phyloP scores from a whole-genome alignment of 345 rosid genomes.

The Syzygium aromaticum region DNA sequence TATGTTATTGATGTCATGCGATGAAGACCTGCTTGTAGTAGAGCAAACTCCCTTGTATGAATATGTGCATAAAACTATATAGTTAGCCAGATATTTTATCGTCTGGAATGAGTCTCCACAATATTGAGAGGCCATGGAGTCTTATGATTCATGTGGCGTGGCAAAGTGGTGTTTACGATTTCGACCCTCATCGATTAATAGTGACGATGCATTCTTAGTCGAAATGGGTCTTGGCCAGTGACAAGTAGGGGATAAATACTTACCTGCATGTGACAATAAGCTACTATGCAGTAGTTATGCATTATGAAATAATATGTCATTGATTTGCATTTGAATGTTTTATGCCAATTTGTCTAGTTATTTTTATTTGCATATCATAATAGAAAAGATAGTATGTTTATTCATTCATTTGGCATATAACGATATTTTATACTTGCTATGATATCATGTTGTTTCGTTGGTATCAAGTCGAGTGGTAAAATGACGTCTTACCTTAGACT shows the following conservation, averaged over 20 bases:
- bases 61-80: too few species aligned
- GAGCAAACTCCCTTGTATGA: too few species aligned
- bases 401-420: not conserved
- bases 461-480: accelerated
- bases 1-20: too few species aligned
- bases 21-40: too few species aligned
- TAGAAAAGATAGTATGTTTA: not conserved
- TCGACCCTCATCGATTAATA: not conserved
- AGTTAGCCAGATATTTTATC: too few species aligned
- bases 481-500: not conserved
- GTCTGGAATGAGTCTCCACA: too few species aligned
- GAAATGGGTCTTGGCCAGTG: not conserved
- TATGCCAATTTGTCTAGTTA: not conserved
- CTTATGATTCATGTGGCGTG: too few species aligned
- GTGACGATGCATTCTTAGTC: not conserved
- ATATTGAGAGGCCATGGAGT: too few species aligned
- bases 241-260: not conserved
- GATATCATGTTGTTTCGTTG: not conserved
- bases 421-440: accelerated
- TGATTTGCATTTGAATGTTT: not conserved
- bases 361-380: too few species aligned
- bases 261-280: too few species aligned
- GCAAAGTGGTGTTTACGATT: not conserved
- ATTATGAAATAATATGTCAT: not conserved
- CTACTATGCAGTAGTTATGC: not conserved